Base-by-base conservation (phyloP, 2,329 filamentous ascomycete genomes). In the Coniochaeta sp. region DNA sequence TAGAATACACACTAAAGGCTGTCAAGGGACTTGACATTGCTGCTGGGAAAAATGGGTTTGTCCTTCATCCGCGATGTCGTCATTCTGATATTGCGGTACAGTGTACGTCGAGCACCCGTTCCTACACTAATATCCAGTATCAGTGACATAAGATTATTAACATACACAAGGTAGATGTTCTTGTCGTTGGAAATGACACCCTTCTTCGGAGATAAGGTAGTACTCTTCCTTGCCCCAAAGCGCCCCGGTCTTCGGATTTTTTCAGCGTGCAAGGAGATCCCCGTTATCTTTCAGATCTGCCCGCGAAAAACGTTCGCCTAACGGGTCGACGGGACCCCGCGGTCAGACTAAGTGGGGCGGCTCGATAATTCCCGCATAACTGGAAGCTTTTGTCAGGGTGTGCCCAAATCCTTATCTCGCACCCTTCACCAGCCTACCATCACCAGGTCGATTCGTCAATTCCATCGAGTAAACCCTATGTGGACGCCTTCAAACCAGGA, bases 361-460 rank as follows among this genome's bases (percentile, higher is more conserved):
- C 47, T 34, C n/a, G 52, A 54, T 19, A 40, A 40, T 57, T 36
- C 54, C 31, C 54, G 36, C 54, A 57, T 31, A n/a, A n/a, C n/a
- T 31, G 28, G 33, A 28, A 36, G 16, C 9, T 24, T 24, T 17
- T 28, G 31, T 16, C 28, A 24, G 19, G n/a, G 9, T 31, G 33
- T 22, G 19, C 31, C 11, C 8, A 6, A 38, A 38, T 11, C 31
- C 36, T 40, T 57, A 40, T 57, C 33, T 57, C 33, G 19, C n/a
- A 28, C 31, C 50, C 38, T 24, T 33, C 47, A n/a, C 55, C 43
- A 26, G 44, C n/a, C 38, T 40, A 16, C 38, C 5, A 40, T 26
- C n/a, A 17, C 33, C 5, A n/a, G 33, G 31, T 40, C 28, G 52
- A 61, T 62, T 63, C 60, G 62, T 57, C 58, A 62, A 62, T 63